Base-by-base conservation (phyloP, 2,329 filamentous ascomycete species). In the Teratosphaeria viscida region DNA sequence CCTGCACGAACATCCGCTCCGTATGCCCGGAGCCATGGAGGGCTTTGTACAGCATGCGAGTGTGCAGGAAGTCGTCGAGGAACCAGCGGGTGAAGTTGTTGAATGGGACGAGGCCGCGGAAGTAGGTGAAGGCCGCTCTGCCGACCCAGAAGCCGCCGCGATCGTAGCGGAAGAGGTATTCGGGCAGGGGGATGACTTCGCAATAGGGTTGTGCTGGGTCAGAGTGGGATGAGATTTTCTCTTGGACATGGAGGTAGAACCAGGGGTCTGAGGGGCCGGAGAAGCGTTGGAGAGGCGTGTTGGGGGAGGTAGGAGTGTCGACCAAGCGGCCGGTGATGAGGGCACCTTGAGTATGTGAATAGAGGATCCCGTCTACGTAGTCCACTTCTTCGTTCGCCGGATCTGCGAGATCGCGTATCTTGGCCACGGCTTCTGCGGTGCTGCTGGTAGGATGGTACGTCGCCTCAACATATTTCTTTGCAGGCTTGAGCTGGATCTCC, bases 151-250 rank as follows among this genome's bases (percentile, higher is more conserved):
- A 88, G 2, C 81, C 84, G 54, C 85, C 86, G 39, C 85, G 80
- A 69, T 89, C 85, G 73, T 87, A 88, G 16, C 86, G 81, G 72
- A 89, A 89, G 61, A 88, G 80, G 71, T 89, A 89, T 67, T 88
- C 85, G 2, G 74, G 73, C 0, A 88, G 65, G 0, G 85, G 85
- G 1, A 88, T 79, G 59, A 81, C 81, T 60, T 87, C 84, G 58
- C 72, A 63, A 16, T 61, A 60, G 70, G 71, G 14, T 75, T 80
- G 61, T n/a, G 60, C 61, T 70, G 71, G 12, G 75, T 81, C 61
- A 70, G 68, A 34, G 74, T 64, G 57, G 76, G 71, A 56, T 73
- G 70, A 58, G 73, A 75, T 70, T n/a, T 72, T 71, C 27, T 66
- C 60, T 58, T 71, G 63, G 35, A 69, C 72, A 62, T 80, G 77